Percentiles rank a stretch among this genome's conserved stretches.
These are phyloP conservation scores for Trametes cubensis DNA, from an alignment of 768 basidiomycete species.

Conservation along the genomic window DNA sequence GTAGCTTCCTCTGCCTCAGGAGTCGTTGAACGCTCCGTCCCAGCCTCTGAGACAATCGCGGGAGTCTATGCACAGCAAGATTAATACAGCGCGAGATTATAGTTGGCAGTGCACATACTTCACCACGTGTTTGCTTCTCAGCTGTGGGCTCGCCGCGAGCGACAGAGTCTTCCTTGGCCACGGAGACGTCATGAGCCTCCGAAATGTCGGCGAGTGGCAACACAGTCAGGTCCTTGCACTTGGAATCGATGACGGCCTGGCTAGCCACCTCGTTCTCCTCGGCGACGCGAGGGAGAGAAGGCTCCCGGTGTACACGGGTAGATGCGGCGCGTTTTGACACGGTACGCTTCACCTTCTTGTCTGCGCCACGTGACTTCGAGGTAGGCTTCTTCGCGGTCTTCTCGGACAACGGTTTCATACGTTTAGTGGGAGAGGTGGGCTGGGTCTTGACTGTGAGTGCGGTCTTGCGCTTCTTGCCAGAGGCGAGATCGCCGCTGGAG, in stretches of 20 bases:
- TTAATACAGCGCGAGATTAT: no score
- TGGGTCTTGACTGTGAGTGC: slow-evolving; percentile 32
- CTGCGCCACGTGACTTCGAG: slow-evolving; percentile 16
- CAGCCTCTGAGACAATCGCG: not conserved
- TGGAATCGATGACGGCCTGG: slow-evolving; percentile 67
- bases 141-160: not conserved
- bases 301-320: slow-evolving; percentile 47
- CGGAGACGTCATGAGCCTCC: slow-evolving; percentile 57
- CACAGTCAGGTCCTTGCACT: slow-evolving; percentile 80
- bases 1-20: slow-evolving; percentile 30
- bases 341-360: slow-evolving; percentile 28
- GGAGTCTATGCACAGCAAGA: no score
- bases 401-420: slow-evolving; percentile 25
- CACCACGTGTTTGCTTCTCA: not conserved
- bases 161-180: slow-evolving; percentile 21
- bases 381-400: slow-evolving; percentile 22
- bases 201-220: slow-evolving; percentile 76
- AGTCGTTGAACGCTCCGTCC: slow-evolving; percentile 12
- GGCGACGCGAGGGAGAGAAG: slow-evolving; percentile 64
- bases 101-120: no score
- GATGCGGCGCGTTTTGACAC: slow-evolving; percentile 36
- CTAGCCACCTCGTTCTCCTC: slow-evolving; percentile 49
- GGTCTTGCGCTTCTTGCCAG: slow-evolving; percentile 64
- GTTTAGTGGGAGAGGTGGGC: slow-evolving; percentile 24
- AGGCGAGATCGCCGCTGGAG: slow-evolving; percentile 46